Conservation (phyloP, 306 rosid genomes). For the Morella rubra region DNA sequence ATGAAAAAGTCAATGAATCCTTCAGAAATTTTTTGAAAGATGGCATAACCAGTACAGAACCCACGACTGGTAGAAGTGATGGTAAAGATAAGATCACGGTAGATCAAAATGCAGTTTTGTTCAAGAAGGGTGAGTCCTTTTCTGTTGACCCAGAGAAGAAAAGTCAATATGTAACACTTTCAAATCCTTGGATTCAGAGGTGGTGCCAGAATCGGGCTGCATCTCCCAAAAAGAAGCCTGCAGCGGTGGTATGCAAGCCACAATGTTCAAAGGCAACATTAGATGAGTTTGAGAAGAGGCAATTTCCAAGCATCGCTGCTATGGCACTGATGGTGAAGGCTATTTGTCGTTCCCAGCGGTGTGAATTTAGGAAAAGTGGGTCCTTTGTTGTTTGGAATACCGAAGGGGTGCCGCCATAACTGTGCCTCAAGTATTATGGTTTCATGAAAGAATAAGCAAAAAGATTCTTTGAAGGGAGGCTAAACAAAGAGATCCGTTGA, state of each 20-base stretch:
- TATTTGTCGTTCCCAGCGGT: conserved; percentile 45
- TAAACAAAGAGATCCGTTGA: conserved; percentile 20
- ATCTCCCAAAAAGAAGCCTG: conserved; percentile 39
- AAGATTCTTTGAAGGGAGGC: conserved; percentile 11
- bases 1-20: conserved; percentile 33
- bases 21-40: conserved; percentile 36
- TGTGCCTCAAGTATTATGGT: conserved; percentile 19
- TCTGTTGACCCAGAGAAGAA: conserved; percentile 32
- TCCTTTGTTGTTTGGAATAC: conserved; percentile 65
- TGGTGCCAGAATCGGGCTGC: conserved; percentile 43
- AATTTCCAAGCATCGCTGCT: conserved; percentile 87
- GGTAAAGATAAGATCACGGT: conserved; percentile 31
- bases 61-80: conserved; percentile 24
- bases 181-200: conserved; percentile 88
- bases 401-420: conserved; percentile 30
- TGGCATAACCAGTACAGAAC: conserved; percentile 41
- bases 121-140: conserved; percentile 33
- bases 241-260: conserved; percentile 33
- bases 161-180: conserved; percentile 48
- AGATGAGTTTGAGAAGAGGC: conserved; percentile 46
- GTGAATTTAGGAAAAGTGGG: conserved; percentile 54
- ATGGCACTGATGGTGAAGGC: conserved; percentile 95
- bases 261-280: conserved; percentile 32
- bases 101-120: conserved; percentile 26
- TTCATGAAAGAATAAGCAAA: conserved; percentile 18